Conservation (phyloP, 106 monocot genomes). For the Dioscorea zingiberensis region DNA sequence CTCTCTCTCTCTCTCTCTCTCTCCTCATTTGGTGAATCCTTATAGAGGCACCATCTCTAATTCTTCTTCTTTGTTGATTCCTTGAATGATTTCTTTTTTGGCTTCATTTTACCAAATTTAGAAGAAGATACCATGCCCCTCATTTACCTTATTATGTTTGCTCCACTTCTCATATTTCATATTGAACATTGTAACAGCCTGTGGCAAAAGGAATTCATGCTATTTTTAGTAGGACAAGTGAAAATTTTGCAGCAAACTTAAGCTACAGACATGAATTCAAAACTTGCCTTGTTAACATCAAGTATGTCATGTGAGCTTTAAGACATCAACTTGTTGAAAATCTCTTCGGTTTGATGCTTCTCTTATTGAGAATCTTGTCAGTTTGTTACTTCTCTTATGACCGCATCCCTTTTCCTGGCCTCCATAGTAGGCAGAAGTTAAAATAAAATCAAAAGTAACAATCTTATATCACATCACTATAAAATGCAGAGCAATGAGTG, state of each 20-base stretch:
- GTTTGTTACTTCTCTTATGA: too few species aligned
- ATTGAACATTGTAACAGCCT: conserved; percentile 65
- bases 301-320: conserved; percentile 68
- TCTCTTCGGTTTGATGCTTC: conserved; percentile 78
- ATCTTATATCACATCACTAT: not conserved
- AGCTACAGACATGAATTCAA: not conserved
- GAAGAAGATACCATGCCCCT: conserved; percentile 11
- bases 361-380: too few species aligned
- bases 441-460: not conserved
- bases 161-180: conserved; percentile 46
- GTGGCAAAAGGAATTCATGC: conserved; percentile 1
- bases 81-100: conserved; percentile 29
- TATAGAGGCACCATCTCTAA: not conserved
- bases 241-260: not conserved
- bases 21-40: too few species aligned
- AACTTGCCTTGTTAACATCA: conserved; percentile 79
- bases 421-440: conserved; percentile 89
- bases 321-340: conserved; percentile 69
- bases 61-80: conserved; percentile 18
- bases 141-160: conserved; percentile 18
- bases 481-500: not conserved
- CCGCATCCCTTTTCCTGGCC: conserved; percentile 90
- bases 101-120: conserved; percentile 30
- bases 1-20: too few species aligned
- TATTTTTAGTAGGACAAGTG: not conserved